These are phyloP conservation scores for Pythium utonaiense DNA, from an alignment of 352 stramenopile species.

Conservation along the genomic window DNA sequence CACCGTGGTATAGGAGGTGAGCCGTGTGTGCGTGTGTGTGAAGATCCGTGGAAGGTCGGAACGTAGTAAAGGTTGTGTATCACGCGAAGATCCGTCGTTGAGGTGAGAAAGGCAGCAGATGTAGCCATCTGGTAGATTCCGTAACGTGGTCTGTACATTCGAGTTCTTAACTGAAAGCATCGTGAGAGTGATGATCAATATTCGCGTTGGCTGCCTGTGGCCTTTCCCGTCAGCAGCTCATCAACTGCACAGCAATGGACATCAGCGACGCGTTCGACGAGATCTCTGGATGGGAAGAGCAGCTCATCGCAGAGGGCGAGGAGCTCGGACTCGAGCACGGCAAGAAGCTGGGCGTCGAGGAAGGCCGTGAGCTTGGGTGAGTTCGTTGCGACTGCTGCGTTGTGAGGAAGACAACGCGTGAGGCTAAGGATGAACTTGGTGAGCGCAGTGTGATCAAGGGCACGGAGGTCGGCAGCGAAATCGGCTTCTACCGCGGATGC, in stretches of 20 bases:
- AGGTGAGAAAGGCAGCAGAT: slow-evolving; percentile 5
- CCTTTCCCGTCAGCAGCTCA: background rate
- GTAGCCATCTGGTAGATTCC: slow-evolving; percentile 6
- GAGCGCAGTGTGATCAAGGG: slow-evolving; percentile 60
- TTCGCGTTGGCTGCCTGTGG: background rate
- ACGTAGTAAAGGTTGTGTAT: slow-evolving; percentile 1
- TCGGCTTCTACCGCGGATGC: slow-evolving; percentile 82
- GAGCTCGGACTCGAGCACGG: slow-evolving; percentile 54
- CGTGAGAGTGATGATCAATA: slow-evolving; percentile 21
- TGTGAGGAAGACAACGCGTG: background rate
- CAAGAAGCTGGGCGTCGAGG: slow-evolving; percentile 55
- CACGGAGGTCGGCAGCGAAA: slow-evolving; percentile 75
- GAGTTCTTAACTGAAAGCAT: slow-evolving; percentile 12
- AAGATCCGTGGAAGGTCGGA: background rate
- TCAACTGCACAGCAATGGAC: slow-evolving; percentile 34
- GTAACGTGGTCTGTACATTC: background rate
- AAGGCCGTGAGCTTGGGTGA: slow-evolving; percentile 73
- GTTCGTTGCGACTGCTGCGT: background rate
- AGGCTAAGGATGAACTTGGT: background rate
- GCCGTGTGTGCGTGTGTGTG: background rate
- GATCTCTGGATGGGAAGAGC: slow-evolving; percentile 68
- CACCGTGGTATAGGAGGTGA: background rate
- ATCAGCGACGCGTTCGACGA: slow-evolving; percentile 71
- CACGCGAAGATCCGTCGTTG: background rate
- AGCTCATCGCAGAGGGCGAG: slow-evolving; percentile 63